Conservation (phyloP, 2,329 filamentous ascomycete genomes). For the Ophiostoma sp. region DNA sequence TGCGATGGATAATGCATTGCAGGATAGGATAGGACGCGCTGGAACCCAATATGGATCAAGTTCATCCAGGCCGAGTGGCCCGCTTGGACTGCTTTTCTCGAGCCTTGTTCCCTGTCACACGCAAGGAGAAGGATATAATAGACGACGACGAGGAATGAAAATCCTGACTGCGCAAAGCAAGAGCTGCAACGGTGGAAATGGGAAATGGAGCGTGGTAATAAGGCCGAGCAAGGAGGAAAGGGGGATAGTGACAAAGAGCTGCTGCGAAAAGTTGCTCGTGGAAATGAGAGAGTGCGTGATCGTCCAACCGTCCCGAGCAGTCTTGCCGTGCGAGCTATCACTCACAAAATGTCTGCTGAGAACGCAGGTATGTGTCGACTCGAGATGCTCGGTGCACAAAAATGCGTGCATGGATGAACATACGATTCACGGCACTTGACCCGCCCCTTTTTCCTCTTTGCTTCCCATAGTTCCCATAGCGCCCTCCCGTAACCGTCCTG, state of each 20-base stretch:
- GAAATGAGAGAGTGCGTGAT: no score
- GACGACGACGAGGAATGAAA: background rate
- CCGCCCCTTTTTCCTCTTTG: background rate
- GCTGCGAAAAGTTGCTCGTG: background rate
- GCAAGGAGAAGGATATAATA: background rate
- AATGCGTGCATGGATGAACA: background rate
- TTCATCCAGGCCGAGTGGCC: background rate
- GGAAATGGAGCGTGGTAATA: background rate
- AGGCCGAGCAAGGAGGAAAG: background rate
- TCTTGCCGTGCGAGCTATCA: no score
- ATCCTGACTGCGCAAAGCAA: background rate
- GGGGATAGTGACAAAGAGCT: background rate
- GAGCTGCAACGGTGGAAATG: conserved; percentile 9
- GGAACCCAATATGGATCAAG: background rate
- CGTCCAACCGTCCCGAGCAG: no score
- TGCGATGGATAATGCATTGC: background rate
- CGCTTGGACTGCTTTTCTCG: conserved; percentile 9
- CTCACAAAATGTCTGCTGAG: no score
- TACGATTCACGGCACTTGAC: background rate
- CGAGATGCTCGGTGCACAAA: no score
- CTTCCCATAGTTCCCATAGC: conserved; percentile 1
- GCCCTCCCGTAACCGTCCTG: conserved; percentile 12
- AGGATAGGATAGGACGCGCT: background rate
- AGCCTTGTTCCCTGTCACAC: conserved; percentile 12
- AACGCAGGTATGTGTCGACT: no score